Evolutionary conservation across 2,329 filamentous ascomycete species (phyloP), one percentile per base, ranked within the genome.

Genomic region (Calonectria honghensis): DNA sequence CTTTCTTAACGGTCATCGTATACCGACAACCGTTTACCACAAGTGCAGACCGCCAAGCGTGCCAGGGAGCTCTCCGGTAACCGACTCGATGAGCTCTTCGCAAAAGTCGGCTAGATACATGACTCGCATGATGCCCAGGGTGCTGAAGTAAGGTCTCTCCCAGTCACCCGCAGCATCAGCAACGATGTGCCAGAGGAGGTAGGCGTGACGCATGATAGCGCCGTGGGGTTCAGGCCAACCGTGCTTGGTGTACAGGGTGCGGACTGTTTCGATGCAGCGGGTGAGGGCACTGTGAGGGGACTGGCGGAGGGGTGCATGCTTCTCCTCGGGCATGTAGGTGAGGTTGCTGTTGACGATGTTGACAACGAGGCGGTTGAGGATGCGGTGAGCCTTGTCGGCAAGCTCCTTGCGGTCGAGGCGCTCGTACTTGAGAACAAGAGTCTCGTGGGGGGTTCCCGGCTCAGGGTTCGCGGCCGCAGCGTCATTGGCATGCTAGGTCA

Each of bases 401-500:
- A 78, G 77, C 32, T 65, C 70, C 20, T 68, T 39, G 13, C 71
- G 73, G 70, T 80, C 79, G 0, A 27, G 16, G 27, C 73, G 70
- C n/a, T 80, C 76, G 0, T 72, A 66, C 3, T 57, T 24, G 13
- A 80, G 73, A 0, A 80, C 76, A 9, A 73, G 54, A 32, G 76
- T 75, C 9, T 72, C 29, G n/a, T 70, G 76, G 4, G 68, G 77
- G 5, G 68, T 72, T 31, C 18, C 37, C 6, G 57, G 57, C 57
- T 61, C 57, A 11, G 14, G 61, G 50, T 41, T 70, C 35, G 27
- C 70, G 61, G 7, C 41, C 68, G 16, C 48, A 20, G 72, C 50
- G 51, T 79, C 73, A 51, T 81, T 77, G 70, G 77, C 69, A 32
- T 75, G 67, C 79, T 80, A 80, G 27, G 72, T 75, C 50, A 54